Evolutionary conservation across 108 stramenopile genomes (phyloP), one percentile per base, ranked within the genome.

Genomic region (Ochromonas danica): DNA sequence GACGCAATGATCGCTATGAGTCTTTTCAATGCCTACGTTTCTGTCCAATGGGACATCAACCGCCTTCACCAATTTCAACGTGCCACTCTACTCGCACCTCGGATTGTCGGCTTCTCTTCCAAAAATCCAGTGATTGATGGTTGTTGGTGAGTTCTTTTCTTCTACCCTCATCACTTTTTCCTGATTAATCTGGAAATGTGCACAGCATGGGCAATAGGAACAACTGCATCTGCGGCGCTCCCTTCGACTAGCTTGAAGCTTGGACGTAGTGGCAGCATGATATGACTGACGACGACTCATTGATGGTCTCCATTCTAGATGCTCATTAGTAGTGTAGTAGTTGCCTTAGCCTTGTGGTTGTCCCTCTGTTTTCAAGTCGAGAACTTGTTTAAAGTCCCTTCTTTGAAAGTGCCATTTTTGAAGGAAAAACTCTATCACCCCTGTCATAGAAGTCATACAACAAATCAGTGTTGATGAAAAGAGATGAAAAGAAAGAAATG

Each of bases 11-110:
- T 75, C 10, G 6, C 72, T 28, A 75, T 75, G 72, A 14, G 14
- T 3, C 72, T 75, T 75, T 75, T 75, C 51, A 75, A 75, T 41
- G 28, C 27, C 10, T 75, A 75, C 31, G 14, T 3, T 75, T 10
- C n/a, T 27, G n/a, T 75, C 3, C 72, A 75, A 75, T 27, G 25
- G 36, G n/a, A 75, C 25, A 6, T 33, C 10, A 38, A 42, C 10
- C 14, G 31, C 3, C 6, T 75, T 6, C 72, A 33, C 3, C 40
- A 75, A 27, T 41, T 75, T 6, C 72, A 36, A 33, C 14, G 6
- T 3, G 31, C 27, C 6, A 75, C 72, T 6, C 31, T 75, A 41
- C 14, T 14, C 6, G 51, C 72, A 31, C 72, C 72, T 6, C 14
- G 43, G 28, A 27, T 57, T 10, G 14, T 33, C 6, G 51, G 72